phyloP scores from a whole-genome alignment of 805 yeast species.

The Zygoascus ofunaensis region DNA sequence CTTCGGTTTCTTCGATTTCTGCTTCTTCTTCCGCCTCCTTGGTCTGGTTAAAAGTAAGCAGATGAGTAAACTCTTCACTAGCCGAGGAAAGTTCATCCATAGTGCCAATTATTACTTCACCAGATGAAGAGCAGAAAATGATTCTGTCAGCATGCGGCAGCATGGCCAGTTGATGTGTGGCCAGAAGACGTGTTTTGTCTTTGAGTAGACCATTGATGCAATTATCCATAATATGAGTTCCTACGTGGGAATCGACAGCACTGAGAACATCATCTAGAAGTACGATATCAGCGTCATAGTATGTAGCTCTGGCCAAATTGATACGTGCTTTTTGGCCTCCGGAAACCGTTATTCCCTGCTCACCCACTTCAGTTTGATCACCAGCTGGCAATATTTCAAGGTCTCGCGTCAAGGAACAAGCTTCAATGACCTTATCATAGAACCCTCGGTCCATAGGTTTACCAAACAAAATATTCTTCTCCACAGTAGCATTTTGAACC shows the following conservation, averaged over 20 bases:
- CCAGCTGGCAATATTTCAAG: constrained; percentile 61
- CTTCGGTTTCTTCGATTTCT: constrained; percentile 12
- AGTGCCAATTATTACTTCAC: constrained; percentile 52
- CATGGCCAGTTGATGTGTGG: constrained; percentile 75
- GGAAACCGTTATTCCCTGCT: constrained; percentile 76
- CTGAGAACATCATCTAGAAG: constrained; percentile 74
- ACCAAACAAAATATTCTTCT: constrained; percentile 70
- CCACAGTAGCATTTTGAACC: constrained; percentile 74
- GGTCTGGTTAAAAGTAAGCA: constrained; percentile 21
- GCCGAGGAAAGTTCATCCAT: constrained; percentile 40
- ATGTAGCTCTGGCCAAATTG: constrained; percentile 73
- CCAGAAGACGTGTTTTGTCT: constrained; percentile 59
- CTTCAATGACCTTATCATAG: constrained; percentile 47
- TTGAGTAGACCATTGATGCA: constrained; percentile 55
- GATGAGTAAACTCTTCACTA: constrained; percentile 40
- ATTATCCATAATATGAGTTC: constrained; percentile 60
- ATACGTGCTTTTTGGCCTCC: constrained; percentile 91
- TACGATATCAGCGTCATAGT: constrained; percentile 53
- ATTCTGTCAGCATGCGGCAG: constrained; percentile 62
- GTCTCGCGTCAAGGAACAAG: constrained; percentile 62
- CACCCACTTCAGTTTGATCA: constrained; percentile 78
- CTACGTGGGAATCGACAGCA: constrained; percentile 85
- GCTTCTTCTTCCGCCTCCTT: constrained; percentile 9
- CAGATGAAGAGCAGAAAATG: constrained; percentile 54
- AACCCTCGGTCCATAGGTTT: constrained; percentile 37